Conservation (phyloP, 2,329 filamentous ascomycete species). For the Fusarium sp. region DNA sequence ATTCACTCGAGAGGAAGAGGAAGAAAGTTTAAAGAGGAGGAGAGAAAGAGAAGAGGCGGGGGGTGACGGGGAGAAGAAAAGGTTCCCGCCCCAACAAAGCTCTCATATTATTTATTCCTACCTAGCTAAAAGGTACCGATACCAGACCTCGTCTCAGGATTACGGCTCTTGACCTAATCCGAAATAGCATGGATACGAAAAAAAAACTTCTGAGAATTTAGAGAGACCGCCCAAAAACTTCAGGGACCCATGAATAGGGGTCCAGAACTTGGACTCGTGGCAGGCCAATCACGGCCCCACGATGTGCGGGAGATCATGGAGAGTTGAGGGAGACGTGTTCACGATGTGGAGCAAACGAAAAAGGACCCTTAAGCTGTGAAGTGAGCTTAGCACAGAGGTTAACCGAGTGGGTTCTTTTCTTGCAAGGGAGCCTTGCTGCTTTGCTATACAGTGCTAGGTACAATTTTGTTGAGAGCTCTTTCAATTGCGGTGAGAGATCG, state of each 20-base stretch:
- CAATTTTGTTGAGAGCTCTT: slow-evolving; percentile 9
- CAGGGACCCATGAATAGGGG: slow-evolving; percentile 35
- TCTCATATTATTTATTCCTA: slow-evolving; percentile 14
- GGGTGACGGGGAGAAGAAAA: not conserved
- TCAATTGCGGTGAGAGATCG: slow-evolving; percentile 11
- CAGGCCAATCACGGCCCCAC: slow-evolving; percentile 33
- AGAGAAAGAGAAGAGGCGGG: not conserved
- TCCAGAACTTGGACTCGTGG: slow-evolving; percentile 26
- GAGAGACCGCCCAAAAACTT: not conserved
- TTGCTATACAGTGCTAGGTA: not conserved
- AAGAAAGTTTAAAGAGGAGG: not conserved
- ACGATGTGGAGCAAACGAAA: slow-evolving; percentile 6
- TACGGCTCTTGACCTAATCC: slow-evolving; percentile 33
- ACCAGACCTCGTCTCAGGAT: slow-evolving; percentile 13
- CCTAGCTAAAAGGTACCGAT: not conserved
- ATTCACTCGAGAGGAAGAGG: not conserved
- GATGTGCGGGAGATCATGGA: slow-evolving; percentile 38
- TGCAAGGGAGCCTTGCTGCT: slow-evolving; percentile 19
- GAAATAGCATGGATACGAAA: slow-evolving; percentile 27
- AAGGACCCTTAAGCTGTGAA: slow-evolving; percentile 5
- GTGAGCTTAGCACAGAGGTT: slow-evolving; percentile 21
- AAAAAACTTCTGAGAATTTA: not conserved
- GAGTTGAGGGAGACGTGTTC: slow-evolving; percentile 21
- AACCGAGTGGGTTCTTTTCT: not conserved
- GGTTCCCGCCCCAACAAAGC: slow-evolving; percentile 9